Evolutionary conservation across 106 monocot genomes (phyloP).

Genomic region (Allium fistulosum): DNA sequence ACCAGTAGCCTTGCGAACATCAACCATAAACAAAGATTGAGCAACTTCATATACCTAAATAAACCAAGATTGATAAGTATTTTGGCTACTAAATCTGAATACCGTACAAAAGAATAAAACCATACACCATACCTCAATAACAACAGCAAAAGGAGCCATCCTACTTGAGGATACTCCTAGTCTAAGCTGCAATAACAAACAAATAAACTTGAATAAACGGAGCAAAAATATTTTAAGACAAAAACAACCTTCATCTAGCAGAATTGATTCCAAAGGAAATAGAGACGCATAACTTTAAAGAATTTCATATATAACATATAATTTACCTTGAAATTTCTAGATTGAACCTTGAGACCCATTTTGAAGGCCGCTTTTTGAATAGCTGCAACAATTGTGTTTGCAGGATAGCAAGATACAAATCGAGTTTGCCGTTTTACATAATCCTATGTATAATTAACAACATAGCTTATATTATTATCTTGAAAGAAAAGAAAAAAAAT

Average conservation of each 20-base stretch:
- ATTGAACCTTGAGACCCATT: conserved; percentile 76
- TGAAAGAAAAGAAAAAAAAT: not conserved
- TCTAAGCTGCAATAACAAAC: conserved; percentile 48
- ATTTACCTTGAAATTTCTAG: conserved; percentile 80
- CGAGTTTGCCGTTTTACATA: conserved; percentile 86
- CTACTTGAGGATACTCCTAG: conserved; percentile 67
- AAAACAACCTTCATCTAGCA: not conserved
- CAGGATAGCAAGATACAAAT: conserved; percentile 75
- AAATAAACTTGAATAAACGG: not conserved
- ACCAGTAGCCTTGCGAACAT: conserved; percentile 86
- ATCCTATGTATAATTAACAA: conserved; percentile 34
- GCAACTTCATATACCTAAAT: conserved; percentile 87
- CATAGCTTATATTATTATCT: not conserved
- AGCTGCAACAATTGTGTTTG: conserved; percentile 58
- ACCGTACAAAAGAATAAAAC: too few relatives aligned
- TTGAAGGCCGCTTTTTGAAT: conserved; percentile 67
- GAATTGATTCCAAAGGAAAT: too few relatives aligned
- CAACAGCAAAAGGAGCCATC: conserved; percentile 64
- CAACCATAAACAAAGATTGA: conserved; percentile 87
- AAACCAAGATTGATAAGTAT: too few relatives aligned
- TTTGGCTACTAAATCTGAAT: too few relatives aligned
- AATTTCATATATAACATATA: too few relatives aligned
- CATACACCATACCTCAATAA: conserved; percentile 50
- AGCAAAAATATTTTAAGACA: not conserved
- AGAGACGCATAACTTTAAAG: too few relatives aligned